Evolutionary conservation across 768 basidiomycete genomes (phyloP).

Genomic region (Solioccasus polychromus): DNA sequence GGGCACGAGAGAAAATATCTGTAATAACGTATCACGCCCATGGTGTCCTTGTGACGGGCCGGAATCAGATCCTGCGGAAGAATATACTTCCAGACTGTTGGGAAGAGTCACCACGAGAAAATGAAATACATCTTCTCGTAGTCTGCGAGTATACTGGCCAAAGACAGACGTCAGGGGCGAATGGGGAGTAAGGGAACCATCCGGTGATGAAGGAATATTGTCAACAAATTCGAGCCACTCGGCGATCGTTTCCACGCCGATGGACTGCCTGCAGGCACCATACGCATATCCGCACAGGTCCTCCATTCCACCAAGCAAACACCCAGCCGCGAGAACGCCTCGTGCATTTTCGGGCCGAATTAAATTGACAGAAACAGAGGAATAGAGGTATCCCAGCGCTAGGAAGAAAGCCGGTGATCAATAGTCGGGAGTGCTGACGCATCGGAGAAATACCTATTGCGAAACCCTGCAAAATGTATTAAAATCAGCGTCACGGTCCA

Average conservation of each 20-base stretch:
- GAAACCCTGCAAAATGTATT: conserved; percentile 55
- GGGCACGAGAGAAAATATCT: conserved; percentile 75
- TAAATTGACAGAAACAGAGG: conserved; percentile 62
- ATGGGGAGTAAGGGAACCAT: conserved; percentile 47
- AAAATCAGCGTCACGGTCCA: conserved; percentile 17
- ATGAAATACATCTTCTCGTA: conserved; percentile 75
- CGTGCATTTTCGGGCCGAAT: conserved; percentile 79
- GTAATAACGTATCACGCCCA: conserved; percentile 68
- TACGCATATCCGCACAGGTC: conserved; percentile 81
- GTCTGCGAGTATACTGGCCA: conserved; percentile 70
- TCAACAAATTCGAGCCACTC: conserved; percentile 80
- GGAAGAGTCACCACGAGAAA: conserved; percentile 77
- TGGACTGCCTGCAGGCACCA: conserved; percentile 69
- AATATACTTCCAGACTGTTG: conserved; percentile 54
- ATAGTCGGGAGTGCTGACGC: conserved; percentile 5
- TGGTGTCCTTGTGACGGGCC: conserved; percentile 34
- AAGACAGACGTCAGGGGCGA: conserved; percentile 58
- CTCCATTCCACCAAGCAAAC: conserved; percentile 83
- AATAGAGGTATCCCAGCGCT: conserved; percentile 83
- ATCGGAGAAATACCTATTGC: conserved; percentile 54
- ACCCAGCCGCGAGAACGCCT: conserved; percentile 81
- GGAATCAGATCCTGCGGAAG: conserved; percentile 36
- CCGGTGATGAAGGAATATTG: conserved; percentile 44
- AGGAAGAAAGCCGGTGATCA: conserved; percentile 21
- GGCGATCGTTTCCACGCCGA: conserved; percentile 70